Evolutionary conservation across 352 stramenopile species (phyloP), one percentile per base, ranked within the genome.

Genomic region (Globisporangium cystogenes): DNA sequence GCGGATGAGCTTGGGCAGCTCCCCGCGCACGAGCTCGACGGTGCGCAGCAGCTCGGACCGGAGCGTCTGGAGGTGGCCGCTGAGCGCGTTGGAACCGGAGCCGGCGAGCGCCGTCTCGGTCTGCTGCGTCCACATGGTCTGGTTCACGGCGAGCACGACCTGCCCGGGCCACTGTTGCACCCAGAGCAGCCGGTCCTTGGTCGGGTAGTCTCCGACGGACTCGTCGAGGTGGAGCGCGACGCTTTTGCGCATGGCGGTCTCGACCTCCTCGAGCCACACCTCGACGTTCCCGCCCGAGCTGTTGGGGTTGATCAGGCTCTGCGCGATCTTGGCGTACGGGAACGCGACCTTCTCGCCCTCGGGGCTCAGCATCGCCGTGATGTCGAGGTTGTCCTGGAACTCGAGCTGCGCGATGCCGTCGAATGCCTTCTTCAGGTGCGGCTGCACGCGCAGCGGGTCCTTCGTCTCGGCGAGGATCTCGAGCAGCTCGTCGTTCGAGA

Each of bases 201-300:
- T 86, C 11, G 86, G 64, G 57, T 95, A 97, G 57, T 96, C 90
- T 16, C 74, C 60, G 27, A 97, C 85, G 0, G 86, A 91, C 27
- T 67, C 69, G 43, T 97, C 89, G 45, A 98, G 60, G 59, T 91
- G 74, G 47, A 70, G 70, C 23, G 77, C 78, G 6, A 93, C 76
- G 50, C 77, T 93, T 41, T 92, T 90, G 23, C 85, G 83, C 85
- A 95, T 95, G 15, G 84, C 87, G 52, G 78, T 87, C 52, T 95
- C 82, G 1, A 92, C 77, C 67, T 92, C 81, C 59, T 90, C 69
- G 14, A 92, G 68, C 82, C 81, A 92, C 7, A 90, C 76, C 59
- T 98, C 94, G 21, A 98, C 94, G 58, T 97, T 98, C 27, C 94
- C 94, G 27, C 90, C 90, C 0, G 88, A 96, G 55, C 91, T 87